Base-by-base conservation (phyloP, 352 stramenopile genomes). In the Phytophthora pinifolia region DNA sequence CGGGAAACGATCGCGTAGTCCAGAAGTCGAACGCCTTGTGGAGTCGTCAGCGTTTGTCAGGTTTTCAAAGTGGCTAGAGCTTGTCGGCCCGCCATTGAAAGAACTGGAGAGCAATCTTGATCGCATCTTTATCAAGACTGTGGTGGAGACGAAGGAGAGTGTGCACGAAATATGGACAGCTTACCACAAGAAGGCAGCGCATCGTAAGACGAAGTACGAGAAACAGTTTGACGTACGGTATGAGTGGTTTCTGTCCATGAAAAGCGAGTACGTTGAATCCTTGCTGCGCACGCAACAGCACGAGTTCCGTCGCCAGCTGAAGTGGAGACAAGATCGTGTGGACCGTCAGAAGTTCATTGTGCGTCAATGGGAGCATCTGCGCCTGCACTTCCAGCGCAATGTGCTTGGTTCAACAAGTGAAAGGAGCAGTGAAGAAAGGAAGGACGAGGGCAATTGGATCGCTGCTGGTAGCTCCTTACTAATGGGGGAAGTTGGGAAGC, bases 61-160 rank as follows among this genome's bases (percentile, higher is more conserved):
- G 45, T 83, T 91, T 39, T 65, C 59, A 3, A 81, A 83, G 22
- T 91, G 81, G 81, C 59, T 91, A 9, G 67, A 85, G 5, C 54
- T 91, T 27, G 72, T 91, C n/a, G 81, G 81, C 0, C 78, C 74
- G 4, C 81, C 78, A 9, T 18, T 89, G 25, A 83, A 81, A 22
- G 78, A 91, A 42, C 54, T 91, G 10, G 81, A 89, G 44, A 83
- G 57, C 20, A 71, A 68, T 14, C 42, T 91, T 20, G 78, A 91
- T 54, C 65, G 74, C 20, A 70, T 82, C 2, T 91, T 79, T 43
- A 70, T 91, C 15, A 76, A 74, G 13, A 59, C 56, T 8, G 71
- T 77, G 17, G 59, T 89, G 22, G 67, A 82, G 7, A 61, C 62
- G 2, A 86, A 83, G 25, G 77, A 91, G 59, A 33, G 42, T 18